phyloP scores from a whole-genome alignment of 2,329 filamentous ascomycete genomes.

The Neopestalotiopsis clavispora region DNA sequence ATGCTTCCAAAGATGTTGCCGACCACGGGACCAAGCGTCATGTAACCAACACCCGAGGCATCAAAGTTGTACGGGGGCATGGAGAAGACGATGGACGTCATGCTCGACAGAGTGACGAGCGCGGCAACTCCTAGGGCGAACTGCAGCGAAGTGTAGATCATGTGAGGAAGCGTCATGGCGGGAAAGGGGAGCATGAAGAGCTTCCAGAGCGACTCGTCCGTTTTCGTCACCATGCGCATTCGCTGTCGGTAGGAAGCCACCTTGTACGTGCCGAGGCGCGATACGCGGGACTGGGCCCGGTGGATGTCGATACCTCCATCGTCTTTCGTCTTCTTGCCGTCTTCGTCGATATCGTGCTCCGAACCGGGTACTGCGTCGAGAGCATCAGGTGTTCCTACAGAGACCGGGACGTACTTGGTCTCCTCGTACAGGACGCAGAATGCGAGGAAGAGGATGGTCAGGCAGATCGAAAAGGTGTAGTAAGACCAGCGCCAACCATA shows the following conservation, averaged over 20 bases:
- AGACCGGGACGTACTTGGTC: constrained; percentile 31
- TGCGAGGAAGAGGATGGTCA: constrained; percentile 23
- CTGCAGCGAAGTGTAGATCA: constrained; percentile 44
- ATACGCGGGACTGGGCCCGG: neutral
- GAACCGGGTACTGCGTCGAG: neutral
- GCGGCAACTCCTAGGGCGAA: constrained; percentile 43
- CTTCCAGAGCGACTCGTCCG: constrained; percentile 6
- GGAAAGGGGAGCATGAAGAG: constrained; percentile 8
- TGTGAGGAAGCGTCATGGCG: constrained; percentile 38
- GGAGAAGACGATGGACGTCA: constrained; percentile 41
- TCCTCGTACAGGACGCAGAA: constrained; percentile 25
- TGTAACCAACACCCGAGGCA: constrained; percentile 32
- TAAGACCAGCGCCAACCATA: constrained; percentile 38
- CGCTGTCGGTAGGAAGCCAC: constrained; percentile 10
- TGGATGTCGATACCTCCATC: neutral
- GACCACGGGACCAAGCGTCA: constrained; percentile 37
- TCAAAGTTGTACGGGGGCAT: constrained; percentile 36
- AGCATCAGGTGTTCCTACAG: neutral
- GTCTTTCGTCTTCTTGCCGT: constrained; percentile 12
- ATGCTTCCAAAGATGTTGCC: constrained; percentile 44
- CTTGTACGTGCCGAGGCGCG: neutral
- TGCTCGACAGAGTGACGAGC: constrained; percentile 36
- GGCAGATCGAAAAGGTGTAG: constrained; percentile 24
- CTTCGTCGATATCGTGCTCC: neutral
- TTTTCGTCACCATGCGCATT: constrained; percentile 17